phyloP scores from a whole-genome alignment of 352 stramenopile genomes.

The Globisporangium spiculum region DNA sequence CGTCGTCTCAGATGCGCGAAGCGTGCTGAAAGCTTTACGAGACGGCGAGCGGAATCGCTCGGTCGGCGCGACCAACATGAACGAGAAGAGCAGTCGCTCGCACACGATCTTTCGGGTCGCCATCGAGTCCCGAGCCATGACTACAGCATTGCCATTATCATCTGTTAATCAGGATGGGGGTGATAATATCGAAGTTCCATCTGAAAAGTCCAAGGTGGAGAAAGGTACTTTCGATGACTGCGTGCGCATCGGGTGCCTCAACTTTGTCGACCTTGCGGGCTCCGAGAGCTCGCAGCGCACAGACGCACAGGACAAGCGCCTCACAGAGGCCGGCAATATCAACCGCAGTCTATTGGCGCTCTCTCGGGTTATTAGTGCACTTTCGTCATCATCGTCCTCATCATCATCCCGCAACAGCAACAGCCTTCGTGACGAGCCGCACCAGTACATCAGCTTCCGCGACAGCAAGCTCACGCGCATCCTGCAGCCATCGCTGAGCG shows the following conservation, averaged over 20 bases:
- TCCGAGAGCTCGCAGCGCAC: conserved; percentile 23
- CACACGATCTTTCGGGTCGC: conserved; percentile 49
- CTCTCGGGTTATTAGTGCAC: conserved; percentile 1
- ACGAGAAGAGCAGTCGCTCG: conserved; percentile 53
- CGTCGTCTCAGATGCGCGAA: conserved; percentile 34
- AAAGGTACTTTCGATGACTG: conserved; percentile 8
- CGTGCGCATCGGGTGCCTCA: conserved; percentile 28
- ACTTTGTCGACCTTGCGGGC: conserved; percentile 27
- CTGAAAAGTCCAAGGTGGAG: neutral
- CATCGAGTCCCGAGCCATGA: conserved; percentile 27
- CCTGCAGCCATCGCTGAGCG: conserved; percentile 22
- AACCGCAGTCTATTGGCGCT: conserved; percentile 10
- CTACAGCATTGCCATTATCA: neutral
- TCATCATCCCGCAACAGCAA: neutral
- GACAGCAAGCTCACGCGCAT: conserved; percentile 28
- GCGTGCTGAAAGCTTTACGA: conserved; percentile 35
- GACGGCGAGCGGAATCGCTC: conserved; percentile 42
- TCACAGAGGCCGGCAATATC: conserved; percentile 6
- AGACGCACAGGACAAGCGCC: conserved; percentile 13
- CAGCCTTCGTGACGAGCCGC: neutral
- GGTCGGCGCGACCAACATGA: conserved; percentile 49
- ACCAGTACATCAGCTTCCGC: conserved; percentile 18
- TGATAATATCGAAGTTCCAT: neutral
- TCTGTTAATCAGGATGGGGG: neutral
- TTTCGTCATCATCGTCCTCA: neutral